phyloP scores from a whole-genome alignment of 2,329 filamentous ascomycete species.

The Xylaria sp. region DNA sequence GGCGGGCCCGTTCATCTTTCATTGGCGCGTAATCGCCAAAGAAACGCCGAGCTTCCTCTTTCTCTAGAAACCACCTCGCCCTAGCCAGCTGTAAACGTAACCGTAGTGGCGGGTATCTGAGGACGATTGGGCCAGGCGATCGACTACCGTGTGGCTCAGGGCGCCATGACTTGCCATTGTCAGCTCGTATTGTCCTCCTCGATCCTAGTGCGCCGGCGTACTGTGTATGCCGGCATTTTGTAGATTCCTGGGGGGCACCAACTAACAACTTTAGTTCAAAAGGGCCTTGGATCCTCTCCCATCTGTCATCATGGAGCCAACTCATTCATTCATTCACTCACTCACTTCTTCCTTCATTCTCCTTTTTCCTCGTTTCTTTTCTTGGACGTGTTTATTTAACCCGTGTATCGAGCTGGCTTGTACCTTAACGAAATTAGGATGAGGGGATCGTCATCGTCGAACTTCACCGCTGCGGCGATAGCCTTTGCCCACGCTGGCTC shows the following conservation, averaged over 20 bases:
- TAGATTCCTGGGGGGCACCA: slow-evolving; percentile 6
- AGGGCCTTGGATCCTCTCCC: slow-evolving; percentile 17
- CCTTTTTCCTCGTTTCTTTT: slow-evolving; percentile 2
- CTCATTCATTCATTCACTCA: slow-evolving; percentile 7
- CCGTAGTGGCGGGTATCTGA: slow-evolving; percentile 6
- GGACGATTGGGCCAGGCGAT: slow-evolving; percentile 24
- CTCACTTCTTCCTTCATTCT: slow-evolving; percentile 4
- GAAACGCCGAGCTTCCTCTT: slow-evolving; percentile 40
- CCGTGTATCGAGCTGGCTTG: background rate
- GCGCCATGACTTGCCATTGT: slow-evolving; percentile 23
- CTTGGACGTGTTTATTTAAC: slow-evolving; percentile 10
- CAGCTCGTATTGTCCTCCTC: slow-evolving; percentile 32
- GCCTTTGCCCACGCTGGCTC: slow-evolving; percentile 36
- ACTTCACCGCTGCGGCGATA: slow-evolving; percentile 30
- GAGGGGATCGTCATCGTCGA: slow-evolving; percentile 38
- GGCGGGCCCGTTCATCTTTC: background rate
- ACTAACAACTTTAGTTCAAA: slow-evolving; percentile 27
- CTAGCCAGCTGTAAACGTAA: slow-evolving; percentile 4
- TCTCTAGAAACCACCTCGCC: slow-evolving; percentile 5
- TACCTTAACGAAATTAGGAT: slow-evolving; percentile 32
- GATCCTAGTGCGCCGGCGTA: slow-evolving; percentile 1
- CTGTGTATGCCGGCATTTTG: slow-evolving; percentile 17
- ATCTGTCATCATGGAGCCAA: background rate
- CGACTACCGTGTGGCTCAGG: slow-evolving; percentile 14
- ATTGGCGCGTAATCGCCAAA: slow-evolving; percentile 32